Evolutionary conservation across 495 filamentous ascomycete species (phyloP).

Genomic region (Cladorrhinum samala): DNA sequence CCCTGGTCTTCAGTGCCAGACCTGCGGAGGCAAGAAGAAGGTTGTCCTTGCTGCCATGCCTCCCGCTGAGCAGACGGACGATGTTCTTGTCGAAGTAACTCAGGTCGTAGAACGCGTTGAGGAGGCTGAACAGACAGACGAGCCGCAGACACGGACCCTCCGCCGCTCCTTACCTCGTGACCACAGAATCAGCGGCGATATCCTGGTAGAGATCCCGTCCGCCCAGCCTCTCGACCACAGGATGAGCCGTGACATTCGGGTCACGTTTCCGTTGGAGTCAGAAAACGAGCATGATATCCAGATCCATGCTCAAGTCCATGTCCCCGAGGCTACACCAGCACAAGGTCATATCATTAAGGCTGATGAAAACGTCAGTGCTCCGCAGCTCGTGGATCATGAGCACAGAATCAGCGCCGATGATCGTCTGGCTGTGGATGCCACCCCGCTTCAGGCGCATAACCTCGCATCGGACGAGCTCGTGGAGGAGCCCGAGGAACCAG

Average conservation of each 20-base stretch:
- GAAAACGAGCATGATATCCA: not conserved
- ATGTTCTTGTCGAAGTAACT: not conserved
- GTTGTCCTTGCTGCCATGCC: not conserved
- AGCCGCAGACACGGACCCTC: not conserved
- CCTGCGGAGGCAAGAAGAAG: conserved; percentile 1
- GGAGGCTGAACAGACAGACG: not conserved
- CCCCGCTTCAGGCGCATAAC: not conserved
- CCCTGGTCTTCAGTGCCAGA: not conserved
- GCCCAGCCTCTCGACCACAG: conserved; percentile 2
- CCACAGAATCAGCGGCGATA: conserved; percentile 9
- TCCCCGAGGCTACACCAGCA: not conserved
- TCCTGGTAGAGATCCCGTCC: not conserved
- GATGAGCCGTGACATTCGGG: not conserved
- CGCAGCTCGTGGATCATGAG: not conserved
- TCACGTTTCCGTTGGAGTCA: not conserved
- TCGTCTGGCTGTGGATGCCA: not conserved
- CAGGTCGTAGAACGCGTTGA: not conserved
- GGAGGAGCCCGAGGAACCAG: not conserved
- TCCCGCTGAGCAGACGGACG: not conserved
- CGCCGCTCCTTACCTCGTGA: not conserved
- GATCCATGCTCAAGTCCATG: not conserved
- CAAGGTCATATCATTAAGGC: conserved; percentile 2
- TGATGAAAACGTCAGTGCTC: conserved; percentile 1
- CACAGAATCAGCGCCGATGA: conserved; percentile 9
- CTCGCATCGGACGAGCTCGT: conserved; percentile 7